These are phyloP conservation scores for Microstroma glucosiphilum DNA, from an alignment of 1,284 basidiomycete species.

Conservation along the genomic window DNA sequence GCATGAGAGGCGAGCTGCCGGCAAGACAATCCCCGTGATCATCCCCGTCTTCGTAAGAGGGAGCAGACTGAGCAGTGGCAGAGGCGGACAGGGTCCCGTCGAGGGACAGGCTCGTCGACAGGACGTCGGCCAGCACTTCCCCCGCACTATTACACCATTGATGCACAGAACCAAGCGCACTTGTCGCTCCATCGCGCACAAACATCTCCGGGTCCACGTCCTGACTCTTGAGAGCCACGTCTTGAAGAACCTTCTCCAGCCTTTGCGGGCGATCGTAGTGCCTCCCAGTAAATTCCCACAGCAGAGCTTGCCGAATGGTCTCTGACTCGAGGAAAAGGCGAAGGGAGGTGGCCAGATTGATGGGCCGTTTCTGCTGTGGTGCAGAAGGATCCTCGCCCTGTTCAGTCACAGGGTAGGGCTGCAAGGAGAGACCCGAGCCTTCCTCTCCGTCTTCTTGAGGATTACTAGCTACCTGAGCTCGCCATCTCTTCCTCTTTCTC, in stretches of 20 bases:
- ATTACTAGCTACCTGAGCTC: not conserved
- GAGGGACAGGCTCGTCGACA: not conserved
- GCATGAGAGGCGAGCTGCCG: not conserved
- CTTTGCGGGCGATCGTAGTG: not conserved
- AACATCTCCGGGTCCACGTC: not conserved
- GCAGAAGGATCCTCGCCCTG: not conserved
- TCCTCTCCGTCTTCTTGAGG: not conserved
- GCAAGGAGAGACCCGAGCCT: not conserved
- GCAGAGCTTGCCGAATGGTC: not conserved
- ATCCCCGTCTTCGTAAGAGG: not conserved
- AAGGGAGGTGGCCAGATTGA: constrained; percentile 7
- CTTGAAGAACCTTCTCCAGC: constrained; percentile 7
- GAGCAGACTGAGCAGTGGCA: not conserved
- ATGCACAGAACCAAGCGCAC: too few species aligned
- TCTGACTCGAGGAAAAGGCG: constrained; percentile 3
- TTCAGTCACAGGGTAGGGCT: not conserved
- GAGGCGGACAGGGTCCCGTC: not conserved
- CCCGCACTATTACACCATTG: not conserved
- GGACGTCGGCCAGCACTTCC: not conserved
- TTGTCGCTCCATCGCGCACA: too few species aligned
- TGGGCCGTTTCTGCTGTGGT: not conserved
- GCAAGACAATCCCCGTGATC: not conserved
- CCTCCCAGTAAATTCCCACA: constrained; percentile 10
- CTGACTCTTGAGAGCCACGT: not conserved
- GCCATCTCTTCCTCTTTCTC: not conserved